A percentile compares a stretch with the other conserved stretches of the same genome.
These are phyloP conservation scores for Alternaria alternata DNA, from an alignment of 2,329 filamentous ascomycete species.

Conservation along the genomic window DNA sequence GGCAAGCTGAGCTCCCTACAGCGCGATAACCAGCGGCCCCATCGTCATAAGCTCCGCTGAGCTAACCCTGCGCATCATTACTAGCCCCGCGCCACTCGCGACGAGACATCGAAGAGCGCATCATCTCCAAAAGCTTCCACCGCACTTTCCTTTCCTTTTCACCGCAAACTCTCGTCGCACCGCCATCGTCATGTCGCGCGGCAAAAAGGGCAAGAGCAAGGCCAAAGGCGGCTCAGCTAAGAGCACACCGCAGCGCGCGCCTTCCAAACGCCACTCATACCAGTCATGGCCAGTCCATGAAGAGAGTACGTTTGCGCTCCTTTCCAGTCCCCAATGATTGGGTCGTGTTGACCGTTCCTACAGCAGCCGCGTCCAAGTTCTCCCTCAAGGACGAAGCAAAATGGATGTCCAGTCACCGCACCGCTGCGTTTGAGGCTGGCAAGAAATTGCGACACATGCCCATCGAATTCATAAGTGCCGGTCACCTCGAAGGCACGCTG, in stretches of 20 bases:
- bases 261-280: conserved; percentile 22
- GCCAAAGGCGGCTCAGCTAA: conserved; percentile 30
- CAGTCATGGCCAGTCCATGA: conserved; percentile 24
- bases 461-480: conserved; percentile 69
- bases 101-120: conserved; percentile 10
- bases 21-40: neutral
- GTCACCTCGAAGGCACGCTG: conserved; percentile 51
- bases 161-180: neutral
- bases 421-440: conserved; percentile 56
- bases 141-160: neutral
- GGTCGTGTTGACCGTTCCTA: conserved; percentile 28
- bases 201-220: conserved; percentile 43
- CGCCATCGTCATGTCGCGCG: conserved; percentile 29
- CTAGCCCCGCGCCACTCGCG: conserved; percentile 15
- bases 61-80: conserved; percentile 3
- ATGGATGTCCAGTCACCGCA: conserved; percentile 62
- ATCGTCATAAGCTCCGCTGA: conserved; percentile 15
- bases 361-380: conserved; percentile 37
- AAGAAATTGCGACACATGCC: conserved; percentile 63
- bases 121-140: conserved; percentile 14
- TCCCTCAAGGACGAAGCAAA: conserved; percentile 67
- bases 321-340: conserved; percentile 16
- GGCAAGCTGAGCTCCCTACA: neutral
- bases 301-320: conserved; percentile 29
- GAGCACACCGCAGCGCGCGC: conserved; percentile 29